Conservation (phyloP, 2,329 filamentous ascomycete species). For the Gaeumannomyces sp. region DNA sequence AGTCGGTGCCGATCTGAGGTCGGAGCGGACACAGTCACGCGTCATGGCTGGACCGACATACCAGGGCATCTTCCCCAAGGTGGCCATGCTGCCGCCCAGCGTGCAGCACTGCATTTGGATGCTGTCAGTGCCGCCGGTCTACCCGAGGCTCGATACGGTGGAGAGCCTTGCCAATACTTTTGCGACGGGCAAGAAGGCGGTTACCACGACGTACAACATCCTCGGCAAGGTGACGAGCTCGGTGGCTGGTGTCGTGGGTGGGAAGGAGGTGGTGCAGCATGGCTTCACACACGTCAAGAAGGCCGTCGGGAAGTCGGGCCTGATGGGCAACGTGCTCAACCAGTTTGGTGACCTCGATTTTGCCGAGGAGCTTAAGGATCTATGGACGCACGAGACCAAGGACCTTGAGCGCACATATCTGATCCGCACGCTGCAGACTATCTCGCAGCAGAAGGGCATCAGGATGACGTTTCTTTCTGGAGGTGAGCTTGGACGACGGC, state of each 20-base stretch:
- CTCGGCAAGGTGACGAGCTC: constrained; percentile 92
- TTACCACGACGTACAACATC: constrained; percentile 94
- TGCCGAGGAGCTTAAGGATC: constrained; percentile 86
- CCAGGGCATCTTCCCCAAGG: constrained; percentile 93
- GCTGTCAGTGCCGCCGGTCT: constrained; percentile 83
- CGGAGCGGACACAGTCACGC: constrained; percentile 81
- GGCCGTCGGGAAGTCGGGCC: constrained; percentile 86
- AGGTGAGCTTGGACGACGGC: constrained; percentile 39
- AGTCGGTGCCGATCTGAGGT: constrained; percentile 84
- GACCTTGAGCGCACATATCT: constrained; percentile 95
- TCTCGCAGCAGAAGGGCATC: constrained; percentile 88
- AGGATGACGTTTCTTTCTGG: constrained; percentile 97
- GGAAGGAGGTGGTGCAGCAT: constrained; percentile 84
- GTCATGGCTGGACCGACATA: constrained; percentile 96
- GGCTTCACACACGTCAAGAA: constrained; percentile 95
- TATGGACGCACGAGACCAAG: constrained; percentile 98
- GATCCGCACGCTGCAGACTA: constrained; percentile 91
- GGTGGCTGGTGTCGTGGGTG: constrained; percentile 90
- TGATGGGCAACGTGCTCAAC: constrained; percentile 94
- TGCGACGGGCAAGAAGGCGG: constrained; percentile 90
- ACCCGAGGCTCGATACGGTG: constrained; percentile 84
- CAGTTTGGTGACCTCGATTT: constrained; percentile 96
- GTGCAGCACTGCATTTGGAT: constrained; percentile 98
- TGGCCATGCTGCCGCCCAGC: constrained; percentile 81
- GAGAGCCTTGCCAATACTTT: constrained; percentile 89